Evolutionary conservation across 306 rosid genomes (phyloP).

Genomic region (Prunus davidiana): DNA sequence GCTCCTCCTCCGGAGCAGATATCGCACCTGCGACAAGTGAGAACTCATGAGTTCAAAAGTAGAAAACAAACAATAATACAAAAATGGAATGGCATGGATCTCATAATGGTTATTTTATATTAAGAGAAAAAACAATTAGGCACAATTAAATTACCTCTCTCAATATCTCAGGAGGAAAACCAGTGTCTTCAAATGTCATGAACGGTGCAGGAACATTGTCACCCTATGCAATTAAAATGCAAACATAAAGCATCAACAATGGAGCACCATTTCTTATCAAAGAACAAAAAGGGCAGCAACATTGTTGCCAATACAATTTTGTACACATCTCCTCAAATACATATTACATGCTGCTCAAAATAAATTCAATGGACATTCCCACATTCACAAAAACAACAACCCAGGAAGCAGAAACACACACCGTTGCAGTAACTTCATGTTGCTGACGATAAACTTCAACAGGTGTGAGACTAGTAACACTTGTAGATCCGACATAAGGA

Average conservation of each 20-base stretch:
- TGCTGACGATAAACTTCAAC: conserved; percentile 81
- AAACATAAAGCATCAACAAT: conserved; percentile 22
- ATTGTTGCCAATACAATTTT: neutral
- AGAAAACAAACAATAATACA: conserved; percentile 18
- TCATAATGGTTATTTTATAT: conserved; percentile 27
- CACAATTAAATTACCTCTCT: conserved; percentile 71
- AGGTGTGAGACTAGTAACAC: conserved; percentile 63
- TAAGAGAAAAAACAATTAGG: conserved; percentile 17
- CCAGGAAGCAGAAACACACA: conserved; percentile 35
- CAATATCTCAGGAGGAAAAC: conserved; percentile 94
- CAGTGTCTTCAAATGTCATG: conserved; percentile 84
- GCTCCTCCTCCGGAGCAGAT: conserved; percentile 99
- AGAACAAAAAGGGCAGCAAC: neutral
- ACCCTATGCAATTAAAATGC: conserved; percentile 58
- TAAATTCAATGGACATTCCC: neutral
- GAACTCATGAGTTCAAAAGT: conserved; percentile 72
- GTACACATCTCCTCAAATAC: neutral
- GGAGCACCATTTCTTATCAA: neutral
- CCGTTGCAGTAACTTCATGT: conserved; percentile 93
- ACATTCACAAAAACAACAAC: conserved; percentile 4
- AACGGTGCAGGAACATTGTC: conserved; percentile 94
- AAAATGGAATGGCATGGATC: conserved; percentile 31
- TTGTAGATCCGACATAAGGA: conserved; percentile 53
- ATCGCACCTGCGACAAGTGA: conserved; percentile 99
- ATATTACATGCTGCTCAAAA: neutral